Evolutionary conservation across 2,329 filamentous ascomycete genomes (phyloP), one percentile per base, ranked within the genome.

Genomic region (Botrytis fragariae): DNA sequence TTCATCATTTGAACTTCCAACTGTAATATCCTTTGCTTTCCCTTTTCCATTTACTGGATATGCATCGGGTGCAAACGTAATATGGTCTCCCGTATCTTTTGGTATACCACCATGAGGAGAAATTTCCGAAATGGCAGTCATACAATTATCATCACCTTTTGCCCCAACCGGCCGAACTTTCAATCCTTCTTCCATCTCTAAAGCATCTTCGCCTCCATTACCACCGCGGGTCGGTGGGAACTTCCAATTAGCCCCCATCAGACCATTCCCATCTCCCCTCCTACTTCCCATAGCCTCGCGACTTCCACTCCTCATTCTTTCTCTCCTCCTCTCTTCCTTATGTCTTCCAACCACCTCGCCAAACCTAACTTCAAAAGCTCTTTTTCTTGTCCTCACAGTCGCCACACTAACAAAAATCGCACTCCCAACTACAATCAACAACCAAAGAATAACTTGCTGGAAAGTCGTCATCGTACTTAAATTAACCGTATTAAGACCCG

Each of bases 401-500:
- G 87, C 88, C 48, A 88, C 87, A 1, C 88, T 91, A 2, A 93
- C 89, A 79, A 90, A 89, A n/a, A 93, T 88, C 20, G 88, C 85
- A 72, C 89, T 90, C 1, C 92, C 92, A 10, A 91, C 79, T 63
- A 93, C 83, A 74, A 93, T 90, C 60, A 92, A 83, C 5, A 90
- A 74, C 77, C 90, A 92, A 16, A 93, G 83, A 57, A 92, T 81
- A 42, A 88, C 82, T 80, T 93, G 92, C 80, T 93, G 91, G 79
- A 90, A 91, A 0, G 87, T 90, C 57, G 89, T 92, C 78, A 93
- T 79, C 42, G 85, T 83, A 72, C 87, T 90, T 37, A 93, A 82
- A 78, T 91, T 89, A 76, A 90, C 86, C 1, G 90, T 91, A 77
- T 92, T 93, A 73, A 93, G 83, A 0, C 91, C 91, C 10, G 90